Conservation (phyloP, 495 filamentous ascomycete species). For the Aspergillus steynii region DNA sequence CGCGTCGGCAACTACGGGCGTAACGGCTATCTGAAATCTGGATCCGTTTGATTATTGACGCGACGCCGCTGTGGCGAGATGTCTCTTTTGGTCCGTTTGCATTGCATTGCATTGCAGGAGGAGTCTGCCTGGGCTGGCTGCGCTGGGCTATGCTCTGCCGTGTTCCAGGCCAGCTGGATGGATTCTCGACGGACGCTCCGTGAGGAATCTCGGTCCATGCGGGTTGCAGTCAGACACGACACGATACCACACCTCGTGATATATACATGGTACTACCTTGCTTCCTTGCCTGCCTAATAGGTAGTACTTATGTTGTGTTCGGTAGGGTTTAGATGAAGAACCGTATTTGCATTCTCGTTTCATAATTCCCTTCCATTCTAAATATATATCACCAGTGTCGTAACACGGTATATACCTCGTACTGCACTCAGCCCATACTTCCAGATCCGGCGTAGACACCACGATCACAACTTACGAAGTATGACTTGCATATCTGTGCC, state of each 20-base stretch:
- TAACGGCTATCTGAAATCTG: neutral
- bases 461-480: neutral
- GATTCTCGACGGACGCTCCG: neutral
- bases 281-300: neutral
- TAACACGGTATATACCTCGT: neutral
- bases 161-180: neutral
- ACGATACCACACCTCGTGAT: neutral
- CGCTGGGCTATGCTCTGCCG: neutral
- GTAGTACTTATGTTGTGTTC: neutral
- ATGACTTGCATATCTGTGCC: neutral
- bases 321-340: too few relatives aligned
- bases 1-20: neutral
- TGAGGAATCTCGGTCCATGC: neutral
- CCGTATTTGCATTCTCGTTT: too few relatives aligned
- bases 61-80: neutral
- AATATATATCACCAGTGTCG: too few relatives aligned
- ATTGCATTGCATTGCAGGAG: neutral
- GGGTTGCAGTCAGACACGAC: neutral
- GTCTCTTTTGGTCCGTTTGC: neutral
- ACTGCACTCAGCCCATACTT: too few relatives aligned
- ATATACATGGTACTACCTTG: neutral
- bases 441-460: neutral
- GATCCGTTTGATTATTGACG: neutral
- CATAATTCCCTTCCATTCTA: too few relatives aligned
- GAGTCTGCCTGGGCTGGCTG: neutral